phyloP scores from a whole-genome alignment of 2,329 filamentous ascomycete species.

The Sporothrix brunneoviolacea region DNA sequence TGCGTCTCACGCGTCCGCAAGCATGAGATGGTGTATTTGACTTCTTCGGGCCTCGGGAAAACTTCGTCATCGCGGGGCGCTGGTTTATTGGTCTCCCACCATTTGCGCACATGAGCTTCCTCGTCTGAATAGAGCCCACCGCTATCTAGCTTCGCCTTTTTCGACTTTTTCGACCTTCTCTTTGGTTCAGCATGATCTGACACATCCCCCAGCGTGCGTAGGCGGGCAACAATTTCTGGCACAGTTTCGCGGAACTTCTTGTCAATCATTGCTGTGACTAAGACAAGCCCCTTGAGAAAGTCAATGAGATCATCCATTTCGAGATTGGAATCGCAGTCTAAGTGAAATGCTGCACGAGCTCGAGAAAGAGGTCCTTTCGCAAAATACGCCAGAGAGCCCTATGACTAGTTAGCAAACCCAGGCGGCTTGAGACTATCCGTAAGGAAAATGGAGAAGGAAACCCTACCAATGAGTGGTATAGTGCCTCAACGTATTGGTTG shows the following conservation, averaged over 20 bases:
- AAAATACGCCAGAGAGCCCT: conserved; percentile 77
- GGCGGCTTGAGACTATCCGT: neutral
- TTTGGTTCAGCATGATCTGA: conserved; percentile 40
- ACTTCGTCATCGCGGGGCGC: conserved; percentile 42
- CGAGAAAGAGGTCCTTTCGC: conserved; percentile 74
- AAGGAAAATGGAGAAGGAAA: conserved; percentile 9
- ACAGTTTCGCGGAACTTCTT: conserved; percentile 73
- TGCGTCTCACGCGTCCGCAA: conserved; percentile 71
- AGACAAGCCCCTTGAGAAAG: conserved; percentile 63
- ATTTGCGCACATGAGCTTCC: conserved; percentile 56
- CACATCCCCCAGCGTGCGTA: conserved; percentile 49
- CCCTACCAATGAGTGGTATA: conserved; percentile 57
- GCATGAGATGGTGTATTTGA: conserved; percentile 57
- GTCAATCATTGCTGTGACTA: conserved; percentile 62
- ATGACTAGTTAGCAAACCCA: conserved; percentile 12
- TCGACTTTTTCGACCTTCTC: conserved; percentile 43
- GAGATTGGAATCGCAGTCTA: conserved; percentile 53
- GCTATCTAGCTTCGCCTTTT: conserved; percentile 61
- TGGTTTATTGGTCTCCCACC: conserved; percentile 60
- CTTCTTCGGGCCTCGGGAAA: conserved; percentile 41
- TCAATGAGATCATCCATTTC: conserved; percentile 57
- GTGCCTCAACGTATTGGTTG: conserved; percentile 50
- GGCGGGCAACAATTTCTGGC: conserved; percentile 52
- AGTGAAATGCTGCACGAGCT: conserved; percentile 63
- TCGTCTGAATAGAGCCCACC: conserved; percentile 63